Evolutionary conservation across 2,329 filamentous ascomycete genomes (phyloP), one percentile per base, ranked within the genome.

Genomic region (Aureobasidium sp.): DNA sequence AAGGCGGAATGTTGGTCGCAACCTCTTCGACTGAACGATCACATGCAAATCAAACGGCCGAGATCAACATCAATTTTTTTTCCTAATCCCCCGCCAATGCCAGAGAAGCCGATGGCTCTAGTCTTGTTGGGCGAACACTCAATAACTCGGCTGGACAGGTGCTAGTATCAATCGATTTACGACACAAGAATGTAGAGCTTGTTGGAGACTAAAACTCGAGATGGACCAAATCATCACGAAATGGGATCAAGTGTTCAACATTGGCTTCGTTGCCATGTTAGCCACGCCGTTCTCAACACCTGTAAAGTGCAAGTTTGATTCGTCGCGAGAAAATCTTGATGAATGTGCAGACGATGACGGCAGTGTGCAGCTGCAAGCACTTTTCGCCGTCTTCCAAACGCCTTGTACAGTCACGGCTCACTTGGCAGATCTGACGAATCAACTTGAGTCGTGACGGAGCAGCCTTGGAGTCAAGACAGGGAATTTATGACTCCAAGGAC

Each of bases 11-110:
- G 16, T 48, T 27, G 22, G 21, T 25, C 2, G 44, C 22, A 37
- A 12, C 45, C n/a, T 21, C 42, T 16, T 47, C 10, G n/a, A n/a
- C 30, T 39, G 34, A 8, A n/a, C 24, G 45, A 49, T 49, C 45
- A 49, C 45, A 49, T 49, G 45, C 35, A 49, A 29, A 21, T 17
- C 45, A 49, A n/a, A 49, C 34, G 34, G 24, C 12, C 24, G 22
- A 30, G 30, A 39, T 39, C 45, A 49, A 49, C 45, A 49, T 14
- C 10, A 24, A 48, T 25, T 24, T 25, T 34, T 27, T n/a, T n/a
- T n/a, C n/a, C n/a, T n/a, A n/a, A n/a, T n/a, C n/a, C n/a, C n/a
- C n/a, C n/a, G n/a, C n/a, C n/a, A n/a, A n/a, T n/a, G n/a, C n/a
- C n/a, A n/a, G n/a, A n/a, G n/a, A n/a, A n/a, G n/a, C n/a, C n/a